Evolutionary conservation across 1,284 basidiomycete genomes (phyloP), one percentile per base, ranked within the genome.

Genomic region (Trichosporon coremiiforme): DNA sequence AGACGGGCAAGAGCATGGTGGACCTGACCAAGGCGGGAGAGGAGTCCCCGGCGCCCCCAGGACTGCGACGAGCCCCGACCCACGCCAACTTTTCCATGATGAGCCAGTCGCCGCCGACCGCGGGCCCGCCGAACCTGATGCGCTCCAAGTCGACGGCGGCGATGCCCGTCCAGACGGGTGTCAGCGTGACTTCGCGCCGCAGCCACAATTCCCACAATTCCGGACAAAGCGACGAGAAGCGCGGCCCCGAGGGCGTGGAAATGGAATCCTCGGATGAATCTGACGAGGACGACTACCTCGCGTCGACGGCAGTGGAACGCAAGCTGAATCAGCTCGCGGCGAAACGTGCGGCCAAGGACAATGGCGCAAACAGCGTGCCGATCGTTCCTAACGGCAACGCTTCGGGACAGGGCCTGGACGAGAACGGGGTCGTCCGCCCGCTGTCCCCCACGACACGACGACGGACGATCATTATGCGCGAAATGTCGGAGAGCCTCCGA

Each of bases 401-500:
- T 41, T 68, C 68, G 55, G 66, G 70, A 36, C 25, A 45, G 50
- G 50, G 20, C 17, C 20, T 76, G 35, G 77, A 78, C 68, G 73
- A 75, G 57, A 65, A 72, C 62, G 78, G 77, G 2, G 71, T 78
- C 9, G 76, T 76, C 2, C 71, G 76, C 57, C 80, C 81, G 1
- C 72, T 78, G 65, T 77, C 77, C 4, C 80, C 81, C 8, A 80
- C 79, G 1, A 77, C 79, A 1, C 73, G 76, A 22, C 74, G 81
- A 36, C 74, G 81, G 20, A 73, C 71, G 10, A 82, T 82, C 53
- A 82, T 82, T 68, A 78, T 79, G 74, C 72, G 79, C 64, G 81
- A 82, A 66, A 81, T 82, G 80, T 80, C 78, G 25, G 80, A 80
- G 74, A 80, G 79, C 15, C 70, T 82, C 20, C 66, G 81, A 13